Evolutionary conservation across 106 monocot genomes (phyloP), one percentile per base, ranked within the genome.

Genomic region (Narthecium ossifragum): DNA sequence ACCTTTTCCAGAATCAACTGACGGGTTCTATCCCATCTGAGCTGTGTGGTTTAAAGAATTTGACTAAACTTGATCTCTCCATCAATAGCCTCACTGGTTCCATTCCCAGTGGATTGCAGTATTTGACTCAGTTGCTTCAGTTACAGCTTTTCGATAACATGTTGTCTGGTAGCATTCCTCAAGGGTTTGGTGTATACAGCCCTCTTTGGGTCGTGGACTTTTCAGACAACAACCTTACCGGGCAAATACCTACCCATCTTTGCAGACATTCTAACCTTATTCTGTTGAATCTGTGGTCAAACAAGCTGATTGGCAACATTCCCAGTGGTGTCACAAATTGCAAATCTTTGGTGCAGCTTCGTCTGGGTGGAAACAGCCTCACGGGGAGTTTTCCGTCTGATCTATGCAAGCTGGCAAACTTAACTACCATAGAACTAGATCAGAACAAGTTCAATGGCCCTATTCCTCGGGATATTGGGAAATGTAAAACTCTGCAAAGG

Each of bases 21-120:
- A 78, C 75, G 0, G 90, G 94, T 26, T 13, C n/a, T 10, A 86
- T 96, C 47, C 94, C 94, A 13, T 29, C 47, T 13, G 78, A 96
- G 58, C 55, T 96, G 2, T 75, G 69, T 47, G 34, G 46, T 17
- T 60, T 96, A 15, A 80, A 73, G 64, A 90, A 83, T 47, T 68
- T 96, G 64, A 76, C 64, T 28, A 96, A 90, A 58, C 84, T 96
- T 32, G 94, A 96, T 68, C 73, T 96, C 8, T 96, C 94, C n/a
- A 84, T 96, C 54, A 96, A 96, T 62, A 32, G 34, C 40, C 76
- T 96, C 34, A 78, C 59, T 3, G 94, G 94, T 12, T 29, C 66
- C 0, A 86, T 96, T 49, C 94, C 94, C 29, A 21, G 51, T 17
- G 75, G 75, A 34, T 72, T 96, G 14, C 94, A 90, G 71, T 86